phyloP scores from a whole-genome alignment of 2,329 filamentous ascomycete species.

The Phoma sp. region DNA sequence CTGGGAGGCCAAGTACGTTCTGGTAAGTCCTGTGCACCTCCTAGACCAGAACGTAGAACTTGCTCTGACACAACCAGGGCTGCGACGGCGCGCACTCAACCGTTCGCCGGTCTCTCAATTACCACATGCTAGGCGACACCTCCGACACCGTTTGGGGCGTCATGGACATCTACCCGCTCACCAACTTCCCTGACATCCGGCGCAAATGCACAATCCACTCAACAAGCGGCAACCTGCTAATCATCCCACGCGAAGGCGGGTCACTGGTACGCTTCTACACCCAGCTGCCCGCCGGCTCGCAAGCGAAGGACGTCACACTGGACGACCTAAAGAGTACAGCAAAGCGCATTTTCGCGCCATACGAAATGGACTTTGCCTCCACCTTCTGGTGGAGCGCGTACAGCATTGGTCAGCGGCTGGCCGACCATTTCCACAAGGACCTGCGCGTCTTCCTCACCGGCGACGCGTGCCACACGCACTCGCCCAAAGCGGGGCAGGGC shows the following conservation, averaged over 20 bases:
- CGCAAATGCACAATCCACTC: constrained; percentile 59
- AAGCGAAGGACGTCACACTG: constrained; percentile 59
- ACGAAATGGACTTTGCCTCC: constrained; percentile 60
- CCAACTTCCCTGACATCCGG: constrained; percentile 59
- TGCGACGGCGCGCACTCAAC: constrained; percentile 62
- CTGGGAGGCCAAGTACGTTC: constrained; percentile 48
- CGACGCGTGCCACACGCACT: constrained; percentile 73
- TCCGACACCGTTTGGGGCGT: constrained; percentile 65
- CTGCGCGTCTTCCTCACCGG: constrained; percentile 72
- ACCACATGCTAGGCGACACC: constrained; percentile 65
- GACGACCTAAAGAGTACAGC: constrained; percentile 60
- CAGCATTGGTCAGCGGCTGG: constrained; percentile 73
- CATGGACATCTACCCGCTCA: constrained; percentile 59
- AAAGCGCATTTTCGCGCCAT: constrained; percentile 60
- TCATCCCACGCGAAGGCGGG: constrained; percentile 61
- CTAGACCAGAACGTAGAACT: background rate
- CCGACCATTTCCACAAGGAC: constrained; percentile 70
- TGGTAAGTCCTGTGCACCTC: constrained; percentile 30
- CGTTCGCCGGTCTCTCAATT: constrained; percentile 59
- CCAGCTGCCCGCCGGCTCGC: constrained; percentile 60
- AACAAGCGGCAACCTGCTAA: constrained; percentile 54
- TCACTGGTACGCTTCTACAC: constrained; percentile 69
- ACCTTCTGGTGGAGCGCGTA: constrained; percentile 77
- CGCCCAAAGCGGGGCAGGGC: constrained; percentile 73
- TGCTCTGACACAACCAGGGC: constrained; percentile 38